These are phyloP conservation scores for Blastocystis sp. DNA, from an alignment of 352 stramenopile species.

Conservation along the genomic window DNA sequence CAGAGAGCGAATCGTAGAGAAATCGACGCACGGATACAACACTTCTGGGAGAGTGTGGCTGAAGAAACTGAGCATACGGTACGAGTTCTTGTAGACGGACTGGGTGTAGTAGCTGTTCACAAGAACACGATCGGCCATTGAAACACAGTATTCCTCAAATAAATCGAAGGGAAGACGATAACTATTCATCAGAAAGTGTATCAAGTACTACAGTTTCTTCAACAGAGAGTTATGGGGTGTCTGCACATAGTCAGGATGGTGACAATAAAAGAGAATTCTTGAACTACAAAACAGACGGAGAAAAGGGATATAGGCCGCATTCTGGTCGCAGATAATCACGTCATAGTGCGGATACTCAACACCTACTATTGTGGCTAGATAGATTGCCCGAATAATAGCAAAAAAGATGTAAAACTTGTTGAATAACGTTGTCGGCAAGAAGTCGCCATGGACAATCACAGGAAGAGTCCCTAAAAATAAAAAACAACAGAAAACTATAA, in stretches of 20 bases:
- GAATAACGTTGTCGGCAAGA: conserved; percentile 81
- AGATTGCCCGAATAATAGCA: conserved; percentile 84
- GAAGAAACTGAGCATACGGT: conserved; percentile 70
- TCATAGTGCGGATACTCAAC: conserved; percentile 61
- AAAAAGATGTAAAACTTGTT: conserved; percentile 84
- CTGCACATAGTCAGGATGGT: conserved; percentile 96
- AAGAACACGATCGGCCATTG: conserved; percentile 82
- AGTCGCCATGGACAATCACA: conserved; percentile 83
- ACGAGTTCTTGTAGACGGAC: conserved; percentile 79
- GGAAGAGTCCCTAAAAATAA: conserved; percentile 60
- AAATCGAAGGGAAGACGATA: conserved; percentile 85
- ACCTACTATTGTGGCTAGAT: conserved; percentile 72
- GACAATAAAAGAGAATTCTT: conserved; percentile 91
- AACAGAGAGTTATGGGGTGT: conserved; percentile 66
- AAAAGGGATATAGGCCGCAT: conserved; percentile 67
- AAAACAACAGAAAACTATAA: conserved; percentile 68
- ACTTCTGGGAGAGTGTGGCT: conserved; percentile 72
- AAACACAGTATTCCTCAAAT: conserved; percentile 85
- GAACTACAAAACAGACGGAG: conserved; percentile 61
- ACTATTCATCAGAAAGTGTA: conserved; percentile 72
- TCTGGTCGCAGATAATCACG: conserved; percentile 67
- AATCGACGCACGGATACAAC: conserved; percentile 83
- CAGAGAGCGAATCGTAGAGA: conserved; percentile 12
- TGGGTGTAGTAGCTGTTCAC: conserved; percentile 92
- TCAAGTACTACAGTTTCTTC: conserved; percentile 67